Evolutionary conservation across 2,329 filamentous ascomycete species (phyloP).

Genomic region (Ambrosiella cleistominuta): DNA sequence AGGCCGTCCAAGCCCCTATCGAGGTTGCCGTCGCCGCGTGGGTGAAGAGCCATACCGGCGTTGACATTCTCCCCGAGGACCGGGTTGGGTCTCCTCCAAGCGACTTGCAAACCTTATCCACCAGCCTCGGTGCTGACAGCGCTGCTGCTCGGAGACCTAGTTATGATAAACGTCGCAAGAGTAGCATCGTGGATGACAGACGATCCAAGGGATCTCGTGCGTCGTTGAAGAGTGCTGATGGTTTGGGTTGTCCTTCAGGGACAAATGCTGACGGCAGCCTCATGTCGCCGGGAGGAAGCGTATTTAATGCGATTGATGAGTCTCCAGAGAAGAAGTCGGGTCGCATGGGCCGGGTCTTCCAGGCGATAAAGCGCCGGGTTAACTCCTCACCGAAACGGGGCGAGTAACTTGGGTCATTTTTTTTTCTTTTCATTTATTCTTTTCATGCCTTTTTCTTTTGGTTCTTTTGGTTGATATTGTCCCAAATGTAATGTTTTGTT

Average conservation of each 20-base stretch:
- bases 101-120: neutral
- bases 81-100: slow-evolving; percentile 1
- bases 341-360: slow-evolving; percentile 2
- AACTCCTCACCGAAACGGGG: neutral
- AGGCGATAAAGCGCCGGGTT: slow-evolving; percentile 5
- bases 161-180: neutral
- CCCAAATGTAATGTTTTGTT: too few relatives aligned
- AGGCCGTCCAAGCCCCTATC: slow-evolving; percentile 3
- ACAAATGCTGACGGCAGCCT: neutral
- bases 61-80: slow-evolving; percentile 6
- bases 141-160: neutral
- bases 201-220: neutral
- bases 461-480: neutral
- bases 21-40: slow-evolving; percentile 10
- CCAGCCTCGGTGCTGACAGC: neutral
- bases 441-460: neutral
- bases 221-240: slow-evolving; percentile 4
- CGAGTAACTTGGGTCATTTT: neutral
- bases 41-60: slow-evolving; percentile 7
- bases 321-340: neutral
- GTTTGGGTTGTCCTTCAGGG: neutral
- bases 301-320: neutral
- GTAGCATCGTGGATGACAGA: neutral
- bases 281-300: neutral
- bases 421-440: neutral